These are phyloP conservation scores for Plasmodium inui DNA, from an alignment of 169 alveolate genomes.

Conservation along the genomic window DNA sequence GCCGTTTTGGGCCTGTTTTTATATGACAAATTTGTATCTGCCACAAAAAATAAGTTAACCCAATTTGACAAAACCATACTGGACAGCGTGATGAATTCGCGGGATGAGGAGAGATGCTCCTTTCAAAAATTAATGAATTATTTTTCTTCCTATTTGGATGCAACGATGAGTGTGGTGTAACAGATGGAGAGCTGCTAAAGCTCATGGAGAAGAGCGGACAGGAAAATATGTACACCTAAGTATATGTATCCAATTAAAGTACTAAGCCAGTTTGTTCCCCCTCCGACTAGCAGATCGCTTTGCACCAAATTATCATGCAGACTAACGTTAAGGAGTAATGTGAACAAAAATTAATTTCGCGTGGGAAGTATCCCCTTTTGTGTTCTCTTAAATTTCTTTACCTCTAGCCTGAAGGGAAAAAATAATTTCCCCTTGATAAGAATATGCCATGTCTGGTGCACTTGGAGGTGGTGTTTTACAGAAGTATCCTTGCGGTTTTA, in stretches of 20 bases:
- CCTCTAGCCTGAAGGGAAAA: background rate
- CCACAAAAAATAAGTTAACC: conserved; percentile 71
- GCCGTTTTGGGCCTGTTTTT: conserved; percentile 61
- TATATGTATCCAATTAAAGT: background rate
- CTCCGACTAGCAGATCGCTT: background rate
- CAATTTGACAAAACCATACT: conserved; percentile 58
- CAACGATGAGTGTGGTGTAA: conserved; percentile 6
- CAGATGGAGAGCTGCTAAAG: background rate
- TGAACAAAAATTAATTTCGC: background rate
- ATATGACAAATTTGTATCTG: conserved; percentile 68
- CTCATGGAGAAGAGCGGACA: background rate
- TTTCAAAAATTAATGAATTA: conserved; percentile 68
- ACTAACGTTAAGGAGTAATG: background rate
- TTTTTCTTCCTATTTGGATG: conserved; percentile 65
- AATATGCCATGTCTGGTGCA: background rate
- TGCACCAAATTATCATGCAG: background rate
- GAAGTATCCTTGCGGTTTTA: background rate
- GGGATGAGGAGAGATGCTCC: conserved; percentile 2
- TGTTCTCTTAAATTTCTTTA: background rate
- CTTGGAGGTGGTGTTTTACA: background rate
- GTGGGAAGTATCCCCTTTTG: background rate
- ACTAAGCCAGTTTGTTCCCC: background rate
- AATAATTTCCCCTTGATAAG: background rate
- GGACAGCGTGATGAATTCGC: conserved; percentile 13
- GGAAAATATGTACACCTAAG: background rate